Evolutionary conservation across 2,329 filamentous ascomycete species (phyloP).

Genomic region (Nectriaceae sp.): DNA sequence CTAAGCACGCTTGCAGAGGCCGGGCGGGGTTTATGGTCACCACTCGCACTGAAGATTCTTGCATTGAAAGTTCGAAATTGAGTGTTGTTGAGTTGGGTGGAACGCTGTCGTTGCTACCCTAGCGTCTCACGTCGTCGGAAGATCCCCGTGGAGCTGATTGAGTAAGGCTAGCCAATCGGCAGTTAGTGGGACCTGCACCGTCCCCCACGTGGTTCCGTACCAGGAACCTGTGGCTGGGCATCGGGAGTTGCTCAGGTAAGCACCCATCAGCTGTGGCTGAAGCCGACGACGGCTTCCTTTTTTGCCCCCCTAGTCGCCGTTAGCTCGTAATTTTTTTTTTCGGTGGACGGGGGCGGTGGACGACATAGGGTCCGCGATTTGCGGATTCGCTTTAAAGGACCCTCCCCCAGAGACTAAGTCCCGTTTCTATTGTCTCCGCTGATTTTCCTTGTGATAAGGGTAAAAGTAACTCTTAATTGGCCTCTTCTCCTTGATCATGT

Average conservation of each 20-base stretch:
- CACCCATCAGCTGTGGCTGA: slow-evolving; percentile 11
- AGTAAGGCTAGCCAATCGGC: slow-evolving; percentile 25
- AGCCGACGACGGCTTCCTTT: neutral
- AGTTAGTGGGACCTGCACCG: slow-evolving; percentile 13
- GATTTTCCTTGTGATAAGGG: neutral
- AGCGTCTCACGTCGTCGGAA: neutral
- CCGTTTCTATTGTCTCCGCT: neutral
- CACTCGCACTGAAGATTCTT: too few relatives aligned
- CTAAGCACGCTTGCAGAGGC: too few relatives aligned
- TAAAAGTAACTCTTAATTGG: neutral
- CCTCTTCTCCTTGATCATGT: slow-evolving; percentile 9
- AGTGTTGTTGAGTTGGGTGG: too few relatives aligned
- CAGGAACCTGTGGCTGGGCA: neutral
- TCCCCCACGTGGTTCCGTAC: slow-evolving; percentile 1
- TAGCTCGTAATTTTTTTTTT: neutral
- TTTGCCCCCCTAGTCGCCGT: neutral
- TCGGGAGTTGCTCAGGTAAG: neutral
- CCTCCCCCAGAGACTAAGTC: neutral
- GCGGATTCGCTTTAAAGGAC: neutral
- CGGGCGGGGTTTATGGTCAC: too few relatives aligned
- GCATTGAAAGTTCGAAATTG: too few relatives aligned
- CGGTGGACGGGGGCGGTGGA: neutral
- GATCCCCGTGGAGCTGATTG: neutral
- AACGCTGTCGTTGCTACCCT: too few relatives aligned
- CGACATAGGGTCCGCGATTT: neutral